These are phyloP conservation scores for Lachnellula cervina DNA, from an alignment of 2,329 filamentous ascomycete genomes.

Conservation along the genomic window DNA sequence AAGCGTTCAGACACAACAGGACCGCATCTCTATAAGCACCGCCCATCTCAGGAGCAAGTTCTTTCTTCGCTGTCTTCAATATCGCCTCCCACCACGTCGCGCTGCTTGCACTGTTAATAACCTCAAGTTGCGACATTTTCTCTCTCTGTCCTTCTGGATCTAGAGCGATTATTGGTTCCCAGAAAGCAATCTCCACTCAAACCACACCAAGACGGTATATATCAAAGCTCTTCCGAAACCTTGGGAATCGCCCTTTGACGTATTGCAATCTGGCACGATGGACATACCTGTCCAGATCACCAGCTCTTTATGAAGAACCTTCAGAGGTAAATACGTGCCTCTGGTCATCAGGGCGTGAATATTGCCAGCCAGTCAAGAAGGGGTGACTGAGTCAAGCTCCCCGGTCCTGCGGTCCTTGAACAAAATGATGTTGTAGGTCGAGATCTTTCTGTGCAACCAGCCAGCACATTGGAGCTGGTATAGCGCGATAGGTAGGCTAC, in stretches of 20 bases:
- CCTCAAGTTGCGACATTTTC: background rate
- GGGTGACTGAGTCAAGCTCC: background rate
- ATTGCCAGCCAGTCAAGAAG: constrained; percentile 6
- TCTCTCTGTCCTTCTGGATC: background rate
- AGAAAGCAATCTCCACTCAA: background rate
- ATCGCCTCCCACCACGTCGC: background rate
- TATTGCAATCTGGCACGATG: background rate
- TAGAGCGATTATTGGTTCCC: background rate
- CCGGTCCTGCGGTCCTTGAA: background rate
- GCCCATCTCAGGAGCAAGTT: background rate
- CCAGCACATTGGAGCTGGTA: constrained; percentile 1
- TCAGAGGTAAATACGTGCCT: background rate
- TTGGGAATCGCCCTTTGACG: background rate
- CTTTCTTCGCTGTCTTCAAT: background rate
- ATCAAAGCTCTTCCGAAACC: background rate
- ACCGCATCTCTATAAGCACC: background rate
- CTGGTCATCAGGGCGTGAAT: constrained; percentile 2
- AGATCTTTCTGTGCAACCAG: constrained; percentile 1
- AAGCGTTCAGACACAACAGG: background rate
- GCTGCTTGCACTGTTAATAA: background rate
- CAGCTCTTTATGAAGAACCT: background rate
- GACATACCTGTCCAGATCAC: background rate
- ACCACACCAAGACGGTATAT: background rate
- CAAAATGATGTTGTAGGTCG: background rate
- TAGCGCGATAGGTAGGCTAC: background rate